Evolutionary conservation across 2,329 filamentous ascomycete genomes (phyloP), one percentile per base, ranked within the genome.

Genomic region (Lizonia empirigonia): DNA sequence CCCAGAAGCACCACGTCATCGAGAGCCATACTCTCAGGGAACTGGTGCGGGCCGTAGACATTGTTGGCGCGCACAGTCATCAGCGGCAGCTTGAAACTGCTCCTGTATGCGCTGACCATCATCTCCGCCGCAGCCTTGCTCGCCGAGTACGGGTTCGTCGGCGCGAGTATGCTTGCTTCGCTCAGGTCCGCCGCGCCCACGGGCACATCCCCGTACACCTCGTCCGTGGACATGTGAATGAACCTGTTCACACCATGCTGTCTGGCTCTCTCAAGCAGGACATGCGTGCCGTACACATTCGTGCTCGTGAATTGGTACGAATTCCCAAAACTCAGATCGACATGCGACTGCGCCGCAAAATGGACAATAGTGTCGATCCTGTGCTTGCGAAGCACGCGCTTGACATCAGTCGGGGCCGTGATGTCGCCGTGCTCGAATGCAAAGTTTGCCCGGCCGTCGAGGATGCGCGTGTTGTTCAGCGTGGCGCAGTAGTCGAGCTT

Each of bases 21-120:
- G 7, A 12, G 12, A 2, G 3, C 74, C 87, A 73, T 75, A 91
- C 89, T 91, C 76, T 92, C 89, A 0, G 89, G 89, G 69, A 87
- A 91, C 69, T 93, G 89, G 68, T 92, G 88, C 18, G 90, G 90
- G 0, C 90, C 90, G 65, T 92, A 94, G 23, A 93, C 88, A 64
- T 94, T 93, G 77, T 93, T 93, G 69, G 88, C 88, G 40, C 89
- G 82, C 22, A 92, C 87, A 62, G 92, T 89, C 58, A 93, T 90
- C 42, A 85, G 84, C 1, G 89, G 89, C 10, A 94, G 79, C 71
- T 88, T 88, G 78, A 91, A 92, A 72, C 86, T 90, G 76, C 89
- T 91, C 68, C 87, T 82, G 70, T 92, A 94, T n/a, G 89, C 90
- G 70, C 88, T 86, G n/a, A 93, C 88, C 65, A 90, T 80, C 88